Evolutionary conservation across 179 eudicot species (phyloP), one percentile per base, ranked within the genome.

Genomic region (Vitellaria paradoxa): DNA sequence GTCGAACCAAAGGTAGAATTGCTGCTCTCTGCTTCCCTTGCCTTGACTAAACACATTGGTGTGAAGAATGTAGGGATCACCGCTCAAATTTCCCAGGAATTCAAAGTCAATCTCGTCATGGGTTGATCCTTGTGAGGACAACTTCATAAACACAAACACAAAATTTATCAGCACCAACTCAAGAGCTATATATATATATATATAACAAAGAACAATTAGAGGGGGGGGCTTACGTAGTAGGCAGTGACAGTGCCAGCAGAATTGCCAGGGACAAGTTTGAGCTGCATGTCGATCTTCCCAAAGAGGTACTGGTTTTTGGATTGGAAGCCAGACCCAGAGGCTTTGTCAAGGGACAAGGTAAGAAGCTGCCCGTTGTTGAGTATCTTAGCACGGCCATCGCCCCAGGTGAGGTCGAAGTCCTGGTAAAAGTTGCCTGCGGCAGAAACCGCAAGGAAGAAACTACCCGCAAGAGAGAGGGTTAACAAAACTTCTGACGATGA

Each of bases 191-290:
- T 69, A 69, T 20, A 9, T 42, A 26, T 18, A 23, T 6, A 21
- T 68, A 20, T 11, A 6, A 45, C 14, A 9, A n/a, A 46, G 4
- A 30, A 18, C 6, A 9, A 2, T 4, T 6, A 20, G 1, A 24
- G 10, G 30, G n/a, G n/a, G n/a, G 62, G 23, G 30, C 74, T 3
- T 53, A 71, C 74, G 53, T 71, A 71, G 57, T 71, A 71, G 74
- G 74, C 40, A 9, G 74, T 71, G 74, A 71, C 74, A 20, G 74
- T 71, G 74, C 74, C 74, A 9, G 74, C 74, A 2, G 74, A 71
- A 6, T 71, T 71, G 13, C 74, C 62, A 0, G 40, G 37, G 73
- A 69, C 40, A 11, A 69, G 73, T 15, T 69, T 20, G 37, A 30
- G 37, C 37, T 30, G 37, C 37, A 30, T 30, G 37, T 30, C 37